Conservation (phyloP, 768 basidiomycete genomes). For the Tephrocybe sp. region DNA sequence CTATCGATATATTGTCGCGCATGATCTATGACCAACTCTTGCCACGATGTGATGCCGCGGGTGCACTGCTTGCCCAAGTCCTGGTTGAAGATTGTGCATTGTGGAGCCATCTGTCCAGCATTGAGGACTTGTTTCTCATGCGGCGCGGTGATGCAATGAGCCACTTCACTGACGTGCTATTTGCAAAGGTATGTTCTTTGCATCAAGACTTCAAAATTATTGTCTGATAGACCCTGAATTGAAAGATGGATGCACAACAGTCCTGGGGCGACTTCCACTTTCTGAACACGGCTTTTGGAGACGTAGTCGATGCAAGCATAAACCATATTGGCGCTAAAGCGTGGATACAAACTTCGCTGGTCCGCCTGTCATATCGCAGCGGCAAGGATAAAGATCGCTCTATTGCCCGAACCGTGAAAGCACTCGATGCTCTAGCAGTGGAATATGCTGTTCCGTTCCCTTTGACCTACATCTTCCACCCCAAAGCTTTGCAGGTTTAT, state of each 20-base stretch:
- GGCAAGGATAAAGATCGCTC: slow-evolving; percentile 41
- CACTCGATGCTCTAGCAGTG: slow-evolving; percentile 63
- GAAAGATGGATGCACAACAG: slow-evolving; percentile 76
- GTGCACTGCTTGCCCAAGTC: slow-evolving; percentile 51
- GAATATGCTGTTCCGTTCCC: slow-evolving; percentile 85
- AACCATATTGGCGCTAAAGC: slow-evolving; percentile 35
- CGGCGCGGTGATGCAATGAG: slow-evolving; percentile 73
- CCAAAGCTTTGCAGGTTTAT: slow-evolving; percentile 53
- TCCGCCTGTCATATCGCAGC: slow-evolving; percentile 69
- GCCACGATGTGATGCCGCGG: slow-evolving; percentile 53
- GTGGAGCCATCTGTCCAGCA: slow-evolving; percentile 56
- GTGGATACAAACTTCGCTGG: slow-evolving; percentile 67
- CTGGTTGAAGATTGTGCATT: slow-evolving; percentile 66
- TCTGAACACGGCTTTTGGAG: slow-evolving; percentile 72
- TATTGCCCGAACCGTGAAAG: slow-evolving; percentile 55
- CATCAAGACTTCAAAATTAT: background rate
- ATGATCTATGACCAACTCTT: slow-evolving; percentile 62
- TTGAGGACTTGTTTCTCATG: slow-evolving; percentile 76
- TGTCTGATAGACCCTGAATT: too few species aligned
- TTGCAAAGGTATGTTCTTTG: slow-evolving; percentile 54
- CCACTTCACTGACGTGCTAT: slow-evolving; percentile 70
- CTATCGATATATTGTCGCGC: slow-evolving; percentile 58
- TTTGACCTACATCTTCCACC: slow-evolving; percentile 72
- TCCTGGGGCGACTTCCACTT: slow-evolving; percentile 83
- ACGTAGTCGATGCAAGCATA: slow-evolving; percentile 52